Conservation (phyloP, 345 rosid genomes). For the Rhizophora apiculata region DNA sequence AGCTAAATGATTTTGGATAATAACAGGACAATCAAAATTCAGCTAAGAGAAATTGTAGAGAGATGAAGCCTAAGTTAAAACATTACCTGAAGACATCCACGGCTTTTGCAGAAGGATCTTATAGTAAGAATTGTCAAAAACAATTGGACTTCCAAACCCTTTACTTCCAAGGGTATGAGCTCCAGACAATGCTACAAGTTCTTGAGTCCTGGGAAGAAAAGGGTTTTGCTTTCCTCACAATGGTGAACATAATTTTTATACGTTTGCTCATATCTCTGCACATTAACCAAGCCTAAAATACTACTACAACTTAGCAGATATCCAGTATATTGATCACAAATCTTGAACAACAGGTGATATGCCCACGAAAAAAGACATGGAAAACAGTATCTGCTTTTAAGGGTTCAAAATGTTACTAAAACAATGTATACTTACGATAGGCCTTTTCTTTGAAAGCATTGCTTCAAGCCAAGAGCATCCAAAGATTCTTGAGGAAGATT, state of each 20-base stretch:
- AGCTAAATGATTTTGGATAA: neutral
- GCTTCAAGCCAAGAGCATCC: slow-evolving; percentile 66
- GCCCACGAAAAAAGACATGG: neutral
- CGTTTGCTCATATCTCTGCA: neutral
- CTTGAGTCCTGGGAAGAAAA: slow-evolving; percentile 50
- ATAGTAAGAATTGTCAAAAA: slow-evolving; percentile 80
- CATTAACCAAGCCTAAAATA: no score
- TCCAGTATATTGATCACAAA: no score
- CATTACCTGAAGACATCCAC: slow-evolving; percentile 68
- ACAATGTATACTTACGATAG: slow-evolving; percentile 62
- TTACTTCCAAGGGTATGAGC: slow-evolving; percentile 90
- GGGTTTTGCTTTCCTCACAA: no score
- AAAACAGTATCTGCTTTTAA: neutral
- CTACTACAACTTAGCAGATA: no score
- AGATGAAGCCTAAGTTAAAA: neutral
- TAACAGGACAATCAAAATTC: neutral
- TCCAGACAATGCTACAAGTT: slow-evolving; percentile 82
- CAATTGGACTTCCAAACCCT: slow-evolving; percentile 74
- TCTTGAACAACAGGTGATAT: no score
- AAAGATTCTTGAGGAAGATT: slow-evolving; percentile 76
- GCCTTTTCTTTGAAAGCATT: slow-evolving; percentile 77
- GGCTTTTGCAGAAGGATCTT: slow-evolving; percentile 82
- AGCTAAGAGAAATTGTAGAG: neutral
- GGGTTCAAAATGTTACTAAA: slow-evolving; percentile 2
- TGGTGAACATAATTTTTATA: neutral